Evolutionary conservation across 805 yeast species (phyloP), one percentile per base, ranked within the genome.

Genomic region (Kregervanrija fluxuum): DNA sequence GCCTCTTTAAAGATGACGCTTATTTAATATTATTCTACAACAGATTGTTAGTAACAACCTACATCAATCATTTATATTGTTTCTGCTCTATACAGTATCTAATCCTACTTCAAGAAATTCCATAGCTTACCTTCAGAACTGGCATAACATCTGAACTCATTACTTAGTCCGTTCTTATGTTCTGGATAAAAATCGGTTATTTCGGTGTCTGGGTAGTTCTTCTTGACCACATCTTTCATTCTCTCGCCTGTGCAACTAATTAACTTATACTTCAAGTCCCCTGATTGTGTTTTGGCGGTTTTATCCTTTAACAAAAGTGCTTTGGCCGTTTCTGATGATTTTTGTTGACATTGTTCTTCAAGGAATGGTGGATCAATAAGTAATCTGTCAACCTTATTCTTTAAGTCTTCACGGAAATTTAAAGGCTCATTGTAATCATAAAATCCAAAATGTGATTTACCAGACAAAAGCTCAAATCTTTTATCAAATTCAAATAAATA

Each of bases 241-340:
- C 95, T 73, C 65, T 89, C 96, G 33, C 96, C 96, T 1, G 97
- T 89, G 51, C 91, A 84, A 4, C 85, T 75, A n/a, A 87, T 73
- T 33, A 85, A 57, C 52, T 76, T 74, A 52, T 71, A 73, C 46
- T 67, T 66, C 11, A 51, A 40, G 30, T 53, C 68, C 1, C 82
- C 82, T 8, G 47, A 15, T 11, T 51, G 54, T 0, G 80, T 73
- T 46, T 59, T 65, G 12, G 48, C 55, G 1, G 61, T 56, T 37
- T 58, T 64, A 37, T 79, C 75, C 2, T 52, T 48, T 33, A 62
- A 66, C 43, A 85, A 58, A 41, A 89, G 61, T 22, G 76, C 71
- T 28, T 79, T 70, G 0, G 91, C 95, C 10, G 85, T 74, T 30
- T 73, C 52, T 1, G 85, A 70, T 11, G 80, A 80, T 50, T 85